A percentile compares a stretch with the other conserved stretches of the same genome.
Evolutionary conservation across 805 yeast genomes (phyloP).

Genomic region (Saccharomycopsis selenospora): DNA sequence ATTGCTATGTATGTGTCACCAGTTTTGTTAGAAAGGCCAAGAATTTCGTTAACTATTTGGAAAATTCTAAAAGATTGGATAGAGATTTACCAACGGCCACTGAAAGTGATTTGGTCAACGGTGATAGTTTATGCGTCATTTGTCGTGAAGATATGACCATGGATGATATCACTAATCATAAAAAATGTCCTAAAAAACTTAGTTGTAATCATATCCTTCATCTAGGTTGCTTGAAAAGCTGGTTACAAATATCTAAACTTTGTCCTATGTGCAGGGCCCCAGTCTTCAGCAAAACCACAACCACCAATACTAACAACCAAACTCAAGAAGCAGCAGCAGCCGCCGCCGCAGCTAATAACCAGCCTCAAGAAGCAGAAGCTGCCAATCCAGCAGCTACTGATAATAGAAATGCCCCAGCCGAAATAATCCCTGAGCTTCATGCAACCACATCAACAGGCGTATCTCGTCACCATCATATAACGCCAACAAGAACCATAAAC

Average conservation of each 20-base stretch:
- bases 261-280: conserved; percentile 87
- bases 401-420: not conserved
- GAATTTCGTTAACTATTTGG: conserved; percentile 34
- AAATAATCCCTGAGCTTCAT: no score
- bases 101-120: conserved; percentile 50
- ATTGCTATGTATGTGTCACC: conserved; percentile 34
- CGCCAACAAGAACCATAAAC: not conserved
- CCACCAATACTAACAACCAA: not conserved
- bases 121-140: conserved; percentile 68
- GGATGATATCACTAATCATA: conserved; percentile 30
- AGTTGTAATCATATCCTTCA: conserved; percentile 86
- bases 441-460: no score
- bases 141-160: conserved; percentile 85
- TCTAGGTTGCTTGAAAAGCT: conserved; percentile 79
- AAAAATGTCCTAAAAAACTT: conserved; percentile 64
- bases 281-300: conserved; percentile 35
- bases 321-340: not conserved
- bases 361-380: not conserved
- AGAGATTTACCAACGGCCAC: conserved; percentile 57
- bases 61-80: conserved; percentile 54
- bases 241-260: conserved; percentile 88
- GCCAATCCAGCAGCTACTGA: not conserved
- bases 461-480: not conserved
- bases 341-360: not conserved
- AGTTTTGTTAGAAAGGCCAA: conserved; percentile 30